phyloP scores from a whole-genome alignment of 2,329 filamentous ascomycete genomes.

The Leptosphaerulina australis region DNA sequence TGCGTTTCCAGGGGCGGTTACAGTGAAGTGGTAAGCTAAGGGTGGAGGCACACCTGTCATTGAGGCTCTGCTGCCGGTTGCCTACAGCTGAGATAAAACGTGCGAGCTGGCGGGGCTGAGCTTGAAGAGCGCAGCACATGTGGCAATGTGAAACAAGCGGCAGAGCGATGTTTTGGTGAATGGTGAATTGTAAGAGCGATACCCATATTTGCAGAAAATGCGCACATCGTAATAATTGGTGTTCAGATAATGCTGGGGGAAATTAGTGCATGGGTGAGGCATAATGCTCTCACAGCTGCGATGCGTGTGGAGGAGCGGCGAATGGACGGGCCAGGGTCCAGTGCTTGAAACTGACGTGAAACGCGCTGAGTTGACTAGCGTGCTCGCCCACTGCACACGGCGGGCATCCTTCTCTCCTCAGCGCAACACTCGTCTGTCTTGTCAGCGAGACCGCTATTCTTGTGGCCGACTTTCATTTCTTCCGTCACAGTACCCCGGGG shows the following conservation, averaged over 20 bases:
- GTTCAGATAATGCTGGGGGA: conserved; percentile 1
- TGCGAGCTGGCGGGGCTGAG: neutral
- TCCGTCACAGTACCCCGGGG: conserved; percentile 6
- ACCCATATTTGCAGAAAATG: neutral
- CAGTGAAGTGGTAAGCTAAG: neutral
- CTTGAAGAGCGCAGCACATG: neutral
- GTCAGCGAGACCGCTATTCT: conserved; percentile 11
- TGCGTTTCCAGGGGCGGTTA: conserved; percentile 3
- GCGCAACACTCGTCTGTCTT: conserved; percentile 11
- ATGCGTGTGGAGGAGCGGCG: neutral
- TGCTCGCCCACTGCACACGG: conserved; percentile 9
- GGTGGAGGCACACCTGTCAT: neutral
- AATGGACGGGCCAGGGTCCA: conserved; percentile 4
- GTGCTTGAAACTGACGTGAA: neutral
- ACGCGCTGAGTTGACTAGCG: conserved; percentile 6
- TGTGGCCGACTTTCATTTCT: conserved; percentile 11
- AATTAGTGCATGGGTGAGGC: conserved; percentile 1
- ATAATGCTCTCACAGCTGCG: neutral
- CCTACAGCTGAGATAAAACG: conserved; percentile 9
- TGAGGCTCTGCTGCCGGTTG: conserved; percentile 12
- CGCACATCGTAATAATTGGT: conserved; percentile 12
- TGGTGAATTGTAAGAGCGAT: neutral
- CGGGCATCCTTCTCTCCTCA: conserved; percentile 6
- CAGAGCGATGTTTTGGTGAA: neutral
- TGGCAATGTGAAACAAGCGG: neutral